Evolutionary conservation across 768 basidiomycete species (phyloP).

Genomic region (Trametes cinnabarina): DNA sequence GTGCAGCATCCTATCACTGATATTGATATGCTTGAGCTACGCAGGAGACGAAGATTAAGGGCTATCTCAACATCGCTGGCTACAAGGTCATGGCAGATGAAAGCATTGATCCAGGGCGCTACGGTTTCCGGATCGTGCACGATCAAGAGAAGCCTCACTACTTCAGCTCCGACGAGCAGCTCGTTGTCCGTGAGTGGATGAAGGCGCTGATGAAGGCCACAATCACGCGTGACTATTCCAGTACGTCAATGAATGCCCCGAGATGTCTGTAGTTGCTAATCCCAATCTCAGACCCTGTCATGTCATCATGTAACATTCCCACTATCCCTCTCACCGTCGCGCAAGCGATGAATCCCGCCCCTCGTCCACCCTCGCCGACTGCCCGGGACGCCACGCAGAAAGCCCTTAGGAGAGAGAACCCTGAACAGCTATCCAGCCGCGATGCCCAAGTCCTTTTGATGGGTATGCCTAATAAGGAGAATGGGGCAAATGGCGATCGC

Average conservation of each 20-base stretch:
- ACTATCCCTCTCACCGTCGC: slow-evolving; percentile 94
- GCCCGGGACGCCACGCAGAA: slow-evolving; percentile 86
- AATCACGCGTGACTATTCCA: slow-evolving; percentile 88
- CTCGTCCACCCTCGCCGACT: slow-evolving; percentile 89
- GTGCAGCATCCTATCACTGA: not conserved
- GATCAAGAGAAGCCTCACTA: slow-evolving; percentile 83
- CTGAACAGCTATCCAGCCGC: slow-evolving; percentile 74
- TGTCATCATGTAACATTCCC: slow-evolving; percentile 95
- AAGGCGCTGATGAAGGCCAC: slow-evolving; percentile 99
- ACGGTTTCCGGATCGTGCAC: slow-evolving; percentile 93
- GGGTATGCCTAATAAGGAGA: slow-evolving; percentile 45
- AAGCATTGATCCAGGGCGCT: slow-evolving; percentile 86
- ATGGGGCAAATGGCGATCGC: slow-evolving; percentile 44
- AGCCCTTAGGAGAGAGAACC: slow-evolving; percentile 81
- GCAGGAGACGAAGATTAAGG: slow-evolving; percentile 93
- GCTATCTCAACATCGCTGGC: slow-evolving; percentile 88
- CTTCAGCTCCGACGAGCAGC: slow-evolving; percentile 90
- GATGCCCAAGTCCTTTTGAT: slow-evolving; percentile 74
- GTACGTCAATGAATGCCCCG: slow-evolving; percentile 41
- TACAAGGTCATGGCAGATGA: slow-evolving; percentile 94
- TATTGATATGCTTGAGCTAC: slow-evolving; percentile 1
- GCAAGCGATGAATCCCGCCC: slow-evolving; percentile 94
- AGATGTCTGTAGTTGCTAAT: not conserved
- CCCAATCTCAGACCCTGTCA: slow-evolving; percentile 70
- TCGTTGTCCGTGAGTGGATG: slow-evolving; percentile 94